phyloP scores from a whole-genome alignment of 441 rosid genomes.

The Metrosideros polymorpha region DNA sequence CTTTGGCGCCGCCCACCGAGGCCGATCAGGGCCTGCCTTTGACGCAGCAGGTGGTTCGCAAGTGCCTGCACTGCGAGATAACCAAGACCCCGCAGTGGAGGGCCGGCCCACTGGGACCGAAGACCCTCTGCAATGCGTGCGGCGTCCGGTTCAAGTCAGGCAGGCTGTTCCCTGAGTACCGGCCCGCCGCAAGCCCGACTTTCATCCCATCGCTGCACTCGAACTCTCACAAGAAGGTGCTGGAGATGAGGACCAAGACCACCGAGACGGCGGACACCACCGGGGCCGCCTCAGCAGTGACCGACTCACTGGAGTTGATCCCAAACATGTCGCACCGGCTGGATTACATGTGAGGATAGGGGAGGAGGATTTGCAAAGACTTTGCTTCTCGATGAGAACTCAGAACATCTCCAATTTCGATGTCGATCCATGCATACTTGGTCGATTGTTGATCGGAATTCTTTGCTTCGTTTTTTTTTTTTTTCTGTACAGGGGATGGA shows the following conservation, averaged over 20 bases:
- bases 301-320: background rate
- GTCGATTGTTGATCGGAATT: background rate
- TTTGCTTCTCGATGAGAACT: background rate
- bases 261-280: background rate
- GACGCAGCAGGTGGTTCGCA: background rate
- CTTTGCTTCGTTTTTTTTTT: background rate
- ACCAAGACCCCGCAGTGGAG: constrained; percentile 17
- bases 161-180: constrained; percentile 7
- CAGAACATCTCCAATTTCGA: background rate
- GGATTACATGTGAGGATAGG: constrained; percentile 2
- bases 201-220: constrained; percentile 6
- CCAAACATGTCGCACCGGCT: background rate
- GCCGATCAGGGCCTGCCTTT: background rate
- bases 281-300: background rate
- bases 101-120: constrained; percentile 10
- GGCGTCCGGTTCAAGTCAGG: constrained; percentile 12
- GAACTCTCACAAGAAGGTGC: constrained; percentile 10
- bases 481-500: background rate
- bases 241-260: background rate
- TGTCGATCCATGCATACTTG: background rate
- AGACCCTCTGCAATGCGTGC: constrained; percentile 13
- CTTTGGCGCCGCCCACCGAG: background rate
- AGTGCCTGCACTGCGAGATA: constrained; percentile 14
- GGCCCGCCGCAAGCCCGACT: constrained; percentile 12
- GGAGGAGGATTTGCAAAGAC: background rate